phyloP scores from a whole-genome alignment of 2,329 filamentous ascomycete genomes.

The Claviceps lovelessii region DNA sequence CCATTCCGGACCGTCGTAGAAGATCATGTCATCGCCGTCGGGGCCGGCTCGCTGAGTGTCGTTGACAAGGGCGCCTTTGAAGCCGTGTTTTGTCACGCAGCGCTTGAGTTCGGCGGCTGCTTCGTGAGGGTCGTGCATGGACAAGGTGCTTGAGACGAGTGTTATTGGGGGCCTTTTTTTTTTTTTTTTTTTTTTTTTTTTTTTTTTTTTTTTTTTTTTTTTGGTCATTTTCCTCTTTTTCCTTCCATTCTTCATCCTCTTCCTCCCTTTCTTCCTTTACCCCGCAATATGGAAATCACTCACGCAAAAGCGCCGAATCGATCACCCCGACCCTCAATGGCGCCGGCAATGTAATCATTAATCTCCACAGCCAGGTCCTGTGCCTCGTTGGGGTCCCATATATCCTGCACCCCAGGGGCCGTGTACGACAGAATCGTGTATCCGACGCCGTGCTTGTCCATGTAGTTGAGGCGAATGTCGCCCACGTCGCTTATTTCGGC shows the following conservation, averaged over 20 bases:
- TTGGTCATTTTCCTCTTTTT: not conserved
- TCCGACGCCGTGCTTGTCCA: conserved; percentile 32
- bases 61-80: conserved; percentile 48
- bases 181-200: not conserved
- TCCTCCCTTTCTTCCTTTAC: too few species aligned
- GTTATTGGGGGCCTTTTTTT: not conserved
- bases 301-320: conserved; percentile 33
- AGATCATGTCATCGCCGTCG: conserved; percentile 46
- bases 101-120: conserved; percentile 36
- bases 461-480: conserved; percentile 26
- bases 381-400: conserved; percentile 27
- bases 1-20: conserved; percentile 48
- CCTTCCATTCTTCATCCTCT: too few species aligned
- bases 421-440: conserved; percentile 35
- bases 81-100: conserved; percentile 43
- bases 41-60: conserved; percentile 44
- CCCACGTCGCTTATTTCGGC: conserved; percentile 35
- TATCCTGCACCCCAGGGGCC: conserved; percentile 32
- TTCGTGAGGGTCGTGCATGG: conserved; percentile 38
- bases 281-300: conserved; percentile 4
- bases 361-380: conserved; percentile 27
- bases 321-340: conserved; percentile 24
- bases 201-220: not conserved
- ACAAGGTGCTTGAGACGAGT: conserved; percentile 21
- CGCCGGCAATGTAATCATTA: conserved; percentile 26